phyloP scores from a whole-genome alignment of 2,329 filamentous ascomycete genomes.

The Fusarium sp. region DNA sequence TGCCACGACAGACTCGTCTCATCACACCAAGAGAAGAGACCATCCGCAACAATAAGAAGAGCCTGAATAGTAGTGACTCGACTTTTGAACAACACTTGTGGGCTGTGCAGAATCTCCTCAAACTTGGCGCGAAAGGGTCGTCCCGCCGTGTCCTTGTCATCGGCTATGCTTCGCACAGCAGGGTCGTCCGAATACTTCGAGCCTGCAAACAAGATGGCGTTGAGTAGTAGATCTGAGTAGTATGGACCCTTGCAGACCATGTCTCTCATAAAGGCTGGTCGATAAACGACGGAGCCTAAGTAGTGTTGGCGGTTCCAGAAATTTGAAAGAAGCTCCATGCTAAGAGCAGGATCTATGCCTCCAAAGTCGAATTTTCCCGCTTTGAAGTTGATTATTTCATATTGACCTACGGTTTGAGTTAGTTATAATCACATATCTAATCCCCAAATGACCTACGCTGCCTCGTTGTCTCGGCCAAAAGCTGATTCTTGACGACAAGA shows the following conservation, averaged over 20 bases:
- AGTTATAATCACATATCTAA: conserved; percentile 20
- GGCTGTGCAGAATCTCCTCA: background rate
- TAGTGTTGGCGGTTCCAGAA: conserved; percentile 68
- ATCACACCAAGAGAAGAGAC: conserved; percentile 4
- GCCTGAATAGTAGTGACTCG: conserved; percentile 16
- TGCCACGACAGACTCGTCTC: conserved; percentile 24
- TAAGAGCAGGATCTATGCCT: conserved; percentile 56
- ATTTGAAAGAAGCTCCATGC: conserved; percentile 61
- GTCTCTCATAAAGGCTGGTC: conserved; percentile 64
- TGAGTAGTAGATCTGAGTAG: conserved; percentile 67
- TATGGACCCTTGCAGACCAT: conserved; percentile 67
- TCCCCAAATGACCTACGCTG: conserved; percentile 15
- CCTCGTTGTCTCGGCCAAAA: conserved; percentile 28
- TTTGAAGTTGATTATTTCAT: conserved; percentile 9
- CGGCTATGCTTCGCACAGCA: background rate
- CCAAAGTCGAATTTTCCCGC: conserved; percentile 1
- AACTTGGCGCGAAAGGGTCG: conserved; percentile 18
- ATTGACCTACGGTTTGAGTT: background rate
- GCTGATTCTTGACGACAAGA: conserved; percentile 12
- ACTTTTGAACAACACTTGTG: conserved; percentile 4
- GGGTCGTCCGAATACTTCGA: conserved; percentile 3
- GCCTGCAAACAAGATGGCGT: conserved; percentile 62
- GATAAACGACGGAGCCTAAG: conserved; percentile 58
- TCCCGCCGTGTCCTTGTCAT: background rate
- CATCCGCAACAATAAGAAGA: background rate